Evolutionary conservation across 306 rosid genomes (phyloP).

Genomic region (Quercus dentata): DNA sequence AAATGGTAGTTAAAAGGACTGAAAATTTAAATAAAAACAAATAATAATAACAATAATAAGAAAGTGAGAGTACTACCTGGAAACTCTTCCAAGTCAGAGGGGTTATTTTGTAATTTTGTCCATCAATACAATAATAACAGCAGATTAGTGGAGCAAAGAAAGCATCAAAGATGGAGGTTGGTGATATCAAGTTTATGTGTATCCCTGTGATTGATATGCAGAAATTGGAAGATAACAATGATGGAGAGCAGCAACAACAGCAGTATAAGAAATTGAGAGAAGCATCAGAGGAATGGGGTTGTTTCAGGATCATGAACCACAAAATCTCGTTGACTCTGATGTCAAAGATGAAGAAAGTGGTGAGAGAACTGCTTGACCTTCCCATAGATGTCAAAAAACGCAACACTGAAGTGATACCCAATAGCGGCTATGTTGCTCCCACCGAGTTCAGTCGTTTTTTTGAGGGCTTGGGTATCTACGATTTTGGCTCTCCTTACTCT

Average conservation of each 20-base stretch:
- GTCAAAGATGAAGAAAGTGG: slow-evolving; percentile 46
- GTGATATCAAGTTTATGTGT: no score
- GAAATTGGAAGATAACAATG: slow-evolving; percentile 6
- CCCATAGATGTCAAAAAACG: slow-evolving; percentile 49
- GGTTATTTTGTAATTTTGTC: no score
- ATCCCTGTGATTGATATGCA: slow-evolving; percentile 47
- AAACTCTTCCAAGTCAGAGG: no score
- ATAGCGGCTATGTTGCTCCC: slow-evolving; percentile 56
- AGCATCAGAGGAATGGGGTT: slow-evolving; percentile 60
- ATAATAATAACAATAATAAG: no score
- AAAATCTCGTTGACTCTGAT: slow-evolving; percentile 32
- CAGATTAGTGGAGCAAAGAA: no score
- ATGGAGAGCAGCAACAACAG: no score
- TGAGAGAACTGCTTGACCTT: slow-evolving; percentile 44
- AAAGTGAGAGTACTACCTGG: no score
- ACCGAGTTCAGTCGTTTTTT: slow-evolving; percentile 34
- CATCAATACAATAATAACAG: no score
- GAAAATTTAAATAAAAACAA: no score
- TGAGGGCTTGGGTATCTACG: slow-evolving; percentile 50
- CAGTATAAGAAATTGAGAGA: slow-evolving; percentile 45
- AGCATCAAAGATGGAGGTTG: background rate
- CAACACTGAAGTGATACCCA: slow-evolving; percentile 33
- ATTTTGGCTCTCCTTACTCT: slow-evolving; percentile 42
- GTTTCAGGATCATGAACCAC: slow-evolving; percentile 58
- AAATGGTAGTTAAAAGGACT: no score